Base-by-base conservation (phyloP, 2,329 filamentous ascomycete genomes). In the Xylaria polymorpha region DNA sequence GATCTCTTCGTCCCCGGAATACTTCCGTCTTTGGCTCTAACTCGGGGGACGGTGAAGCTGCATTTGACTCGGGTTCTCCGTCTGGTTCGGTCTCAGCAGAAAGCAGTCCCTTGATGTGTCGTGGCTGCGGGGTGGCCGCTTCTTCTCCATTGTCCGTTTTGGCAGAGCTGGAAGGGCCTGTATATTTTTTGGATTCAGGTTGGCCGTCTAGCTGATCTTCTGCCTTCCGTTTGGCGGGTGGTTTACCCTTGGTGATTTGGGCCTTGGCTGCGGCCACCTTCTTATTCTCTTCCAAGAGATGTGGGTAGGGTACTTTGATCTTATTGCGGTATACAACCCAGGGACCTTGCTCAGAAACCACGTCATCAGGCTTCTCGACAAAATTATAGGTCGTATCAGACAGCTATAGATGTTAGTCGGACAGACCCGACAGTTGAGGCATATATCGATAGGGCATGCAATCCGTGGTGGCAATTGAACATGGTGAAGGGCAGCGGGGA, bases 151-250 rank as follows among this genome's bases (percentile, higher is more conserved):
- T 74, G 35, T 76, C 74, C 4, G 35, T 59, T 56, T 68, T 74
- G 44, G 55, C 63, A 72, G n/a, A 75, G 73, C 20, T 77, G 72
- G 80, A 72, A 43, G 53, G 50, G 50, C 76, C 78, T n/a, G 80
- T 79, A 22, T 78, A 78, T 67, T 83, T 83, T 79, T 88, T 88
- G 35, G 83, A 79, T 1, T 82, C 82, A 0, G 84, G 83, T 70
- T 85, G 83, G 25, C 82, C 83, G 22, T 87, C 85, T 1, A 81
- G 81, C 68, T 85, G 83, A 35, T 83, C 84, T 15, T 82, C 83
- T 6, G 86, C 83, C 74, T 83, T 86, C 29, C 86, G 84, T 79
- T 88, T 89, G 75, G 80, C 55, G 73, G 70, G 61, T 18, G 72
- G 60, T 61, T 80, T 74, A 72, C 77, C 61, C 77, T 81, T 77